phyloP scores from a whole-genome alignment of 2,329 filamentous ascomycete species.

The Ophiostoma australiae region DNA sequence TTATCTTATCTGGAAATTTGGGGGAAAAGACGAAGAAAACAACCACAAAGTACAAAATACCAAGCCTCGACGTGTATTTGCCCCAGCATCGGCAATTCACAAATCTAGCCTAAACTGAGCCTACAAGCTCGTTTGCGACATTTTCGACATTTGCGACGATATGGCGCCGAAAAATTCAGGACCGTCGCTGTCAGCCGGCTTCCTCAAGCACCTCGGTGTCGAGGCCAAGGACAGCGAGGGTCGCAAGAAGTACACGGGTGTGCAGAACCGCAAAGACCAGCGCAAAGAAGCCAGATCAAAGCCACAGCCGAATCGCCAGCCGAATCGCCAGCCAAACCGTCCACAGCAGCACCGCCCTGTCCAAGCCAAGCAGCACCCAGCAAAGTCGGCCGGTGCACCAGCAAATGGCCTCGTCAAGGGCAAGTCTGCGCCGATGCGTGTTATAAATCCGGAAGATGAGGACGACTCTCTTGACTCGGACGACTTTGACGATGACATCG shows the following conservation, averaged over 20 bases:
- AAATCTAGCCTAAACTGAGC: neutral
- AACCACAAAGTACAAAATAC: neutral
- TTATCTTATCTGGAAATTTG: neutral
- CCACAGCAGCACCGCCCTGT: neutral
- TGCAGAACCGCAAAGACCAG: slow-evolving; percentile 27
- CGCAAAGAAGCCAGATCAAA: slow-evolving; percentile 61
- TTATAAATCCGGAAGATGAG: slow-evolving; percentile 14
- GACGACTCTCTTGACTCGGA: slow-evolving; percentile 20
- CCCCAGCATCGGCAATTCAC: neutral
- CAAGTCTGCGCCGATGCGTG: slow-evolving; percentile 12
- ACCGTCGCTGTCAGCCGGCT: slow-evolving; percentile 17
- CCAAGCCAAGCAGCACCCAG: neutral
- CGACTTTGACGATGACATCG: slow-evolving; percentile 25
- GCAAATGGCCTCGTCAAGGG: neutral
- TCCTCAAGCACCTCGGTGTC: slow-evolving; percentile 38
- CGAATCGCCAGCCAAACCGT: neutral
- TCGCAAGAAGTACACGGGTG: neutral
- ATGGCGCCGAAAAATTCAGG: slow-evolving; percentile 23
- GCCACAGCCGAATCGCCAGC: slow-evolving; percentile 36
- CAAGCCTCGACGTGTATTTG: neutral
- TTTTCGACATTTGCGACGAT: neutral
- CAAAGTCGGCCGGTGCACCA: neutral
- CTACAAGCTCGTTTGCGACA: neutral
- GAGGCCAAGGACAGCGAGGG: slow-evolving; percentile 27
- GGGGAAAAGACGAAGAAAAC: neutral